Conservation (phyloP, 495 filamentous ascomycete species). For the Chaetomium fimeti region DNA sequence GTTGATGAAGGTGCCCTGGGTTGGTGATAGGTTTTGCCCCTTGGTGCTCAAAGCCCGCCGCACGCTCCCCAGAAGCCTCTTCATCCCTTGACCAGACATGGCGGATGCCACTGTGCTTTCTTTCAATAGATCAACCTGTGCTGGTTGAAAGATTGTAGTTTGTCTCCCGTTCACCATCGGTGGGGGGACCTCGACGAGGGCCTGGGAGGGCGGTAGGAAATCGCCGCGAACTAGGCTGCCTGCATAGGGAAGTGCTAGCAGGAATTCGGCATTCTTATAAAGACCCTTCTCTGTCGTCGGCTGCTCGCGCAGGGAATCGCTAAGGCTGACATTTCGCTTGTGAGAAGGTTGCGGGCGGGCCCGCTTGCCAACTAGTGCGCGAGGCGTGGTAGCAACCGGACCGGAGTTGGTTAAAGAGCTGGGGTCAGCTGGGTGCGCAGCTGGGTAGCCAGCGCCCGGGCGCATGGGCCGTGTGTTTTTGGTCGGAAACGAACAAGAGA, state of each 20-base stretch:
- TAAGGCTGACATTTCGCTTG: constrained; percentile 59
- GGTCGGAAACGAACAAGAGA: constrained; percentile 81
- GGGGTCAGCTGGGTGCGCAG: constrained; percentile 63
- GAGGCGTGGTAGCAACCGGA: constrained; percentile 52
- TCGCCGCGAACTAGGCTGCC: constrained; percentile 84
- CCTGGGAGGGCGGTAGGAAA: constrained; percentile 69
- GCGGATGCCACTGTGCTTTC: constrained; percentile 46
- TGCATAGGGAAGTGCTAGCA: constrained; percentile 66
- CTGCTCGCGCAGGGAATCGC: constrained; percentile 83
- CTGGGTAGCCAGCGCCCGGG: constrained; percentile 45
- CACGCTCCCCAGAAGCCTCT: constrained; percentile 81
- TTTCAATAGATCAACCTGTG: constrained; percentile 37
- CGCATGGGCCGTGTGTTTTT: constrained; percentile 53
- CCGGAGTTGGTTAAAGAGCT: constrained; percentile 45
- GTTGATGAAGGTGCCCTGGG: constrained; percentile 49
- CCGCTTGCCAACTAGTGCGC: constrained; percentile 53
- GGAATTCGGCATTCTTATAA: constrained; percentile 54
- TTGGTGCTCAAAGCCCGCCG: constrained; percentile 81
- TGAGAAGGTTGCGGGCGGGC: constrained; percentile 49
- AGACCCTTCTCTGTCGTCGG: constrained; percentile 49
- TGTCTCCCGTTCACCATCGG: constrained; percentile 49
- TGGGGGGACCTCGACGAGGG: constrained; percentile 70
- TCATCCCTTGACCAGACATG: constrained; percentile 67
- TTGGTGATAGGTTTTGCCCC: constrained; percentile 47
- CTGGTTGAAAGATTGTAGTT: constrained; percentile 51